These are phyloP conservation scores for Delonix regia DNA, from an alignment of 306 rosid species.

Conservation along the genomic window DNA sequence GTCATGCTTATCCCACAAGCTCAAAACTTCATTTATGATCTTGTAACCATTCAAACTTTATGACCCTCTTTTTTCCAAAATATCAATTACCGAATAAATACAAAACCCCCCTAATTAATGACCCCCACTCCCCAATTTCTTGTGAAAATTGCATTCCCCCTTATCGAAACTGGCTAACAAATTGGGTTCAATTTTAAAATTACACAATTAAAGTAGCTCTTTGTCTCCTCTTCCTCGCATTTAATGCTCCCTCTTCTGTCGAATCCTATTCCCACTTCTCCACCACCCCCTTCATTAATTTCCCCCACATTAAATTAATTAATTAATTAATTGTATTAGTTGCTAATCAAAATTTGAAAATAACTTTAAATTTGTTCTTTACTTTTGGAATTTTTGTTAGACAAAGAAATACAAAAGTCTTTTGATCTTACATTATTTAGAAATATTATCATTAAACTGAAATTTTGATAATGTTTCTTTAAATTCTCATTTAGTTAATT, in stretches of 20 bases:
- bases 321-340: slow-evolving; percentile 35
- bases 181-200: slow-evolving; percentile 21
- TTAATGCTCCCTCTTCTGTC: slow-evolving; percentile 63
- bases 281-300: slow-evolving; percentile 60
- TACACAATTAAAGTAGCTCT: slow-evolving; percentile 35
- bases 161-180: slow-evolving; percentile 18
- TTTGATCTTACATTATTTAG: too few relatives aligned
- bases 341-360: too few relatives aligned
- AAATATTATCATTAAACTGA: too few relatives aligned
- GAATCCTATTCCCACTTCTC: slow-evolving; percentile 63
- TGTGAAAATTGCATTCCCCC: slow-evolving; percentile 36
- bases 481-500: too few relatives aligned
- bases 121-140: neutral
- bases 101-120: neutral
- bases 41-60: slow-evolving; percentile 39
- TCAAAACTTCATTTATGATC: slow-evolving; percentile 54
- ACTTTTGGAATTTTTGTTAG: too few relatives aligned
- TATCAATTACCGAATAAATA: slow-evolving; percentile 12
- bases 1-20: slow-evolving; percentile 39
- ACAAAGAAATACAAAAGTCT: too few relatives aligned
- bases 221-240: slow-evolving; percentile 53
- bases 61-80: neutral
- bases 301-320: slow-evolving; percentile 47
- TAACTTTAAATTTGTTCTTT: too few relatives aligned
- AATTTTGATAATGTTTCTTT: too few relatives aligned